phyloP scores from a whole-genome alignment of 495 filamentous ascomycete genomes.

The Neurospora tetrasperma region DNA sequence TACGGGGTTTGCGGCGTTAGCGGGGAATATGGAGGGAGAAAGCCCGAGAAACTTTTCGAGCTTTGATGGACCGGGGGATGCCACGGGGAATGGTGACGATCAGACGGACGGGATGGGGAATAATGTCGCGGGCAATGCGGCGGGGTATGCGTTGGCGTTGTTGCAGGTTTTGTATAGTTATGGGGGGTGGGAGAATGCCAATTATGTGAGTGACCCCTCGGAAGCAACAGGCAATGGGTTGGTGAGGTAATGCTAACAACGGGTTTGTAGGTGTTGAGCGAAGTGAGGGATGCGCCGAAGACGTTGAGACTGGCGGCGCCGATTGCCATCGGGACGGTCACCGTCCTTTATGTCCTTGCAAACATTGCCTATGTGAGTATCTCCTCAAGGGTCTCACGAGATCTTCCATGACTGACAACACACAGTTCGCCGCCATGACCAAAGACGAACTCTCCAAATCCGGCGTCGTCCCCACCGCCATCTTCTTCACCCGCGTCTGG shows the following conservation, averaged over 20 bases:
- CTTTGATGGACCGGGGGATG: conserved; percentile 30
- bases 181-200: conserved; percentile 52
- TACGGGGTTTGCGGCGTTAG: conserved; percentile 40
- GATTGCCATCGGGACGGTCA: conserved; percentile 42
- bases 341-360: conserved; percentile 50
- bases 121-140: conserved; percentile 7
- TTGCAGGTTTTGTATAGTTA: conserved; percentile 54
- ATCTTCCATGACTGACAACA: no score
- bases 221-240: no score
- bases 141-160: conserved; percentile 45
- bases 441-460: conserved; percentile 44
- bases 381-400: no score
- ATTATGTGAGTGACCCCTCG: conserved; percentile 24
- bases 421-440: conserved; percentile 51
- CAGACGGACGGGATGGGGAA: neutral
- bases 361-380: conserved; percentile 40
- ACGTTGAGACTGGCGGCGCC: conserved; percentile 51
- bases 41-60: conserved; percentile 33
- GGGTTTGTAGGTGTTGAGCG: conserved; percentile 30
- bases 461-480: conserved; percentile 44
- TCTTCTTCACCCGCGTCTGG: conserved; percentile 52
- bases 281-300: conserved; percentile 45
- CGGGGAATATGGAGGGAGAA: conserved; percentile 9
- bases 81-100: neutral
- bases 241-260: no score